These are phyloP conservation scores for Periconia sp. DNA, from an alignment of 2,329 filamentous ascomycete genomes.

Conservation along the genomic window DNA sequence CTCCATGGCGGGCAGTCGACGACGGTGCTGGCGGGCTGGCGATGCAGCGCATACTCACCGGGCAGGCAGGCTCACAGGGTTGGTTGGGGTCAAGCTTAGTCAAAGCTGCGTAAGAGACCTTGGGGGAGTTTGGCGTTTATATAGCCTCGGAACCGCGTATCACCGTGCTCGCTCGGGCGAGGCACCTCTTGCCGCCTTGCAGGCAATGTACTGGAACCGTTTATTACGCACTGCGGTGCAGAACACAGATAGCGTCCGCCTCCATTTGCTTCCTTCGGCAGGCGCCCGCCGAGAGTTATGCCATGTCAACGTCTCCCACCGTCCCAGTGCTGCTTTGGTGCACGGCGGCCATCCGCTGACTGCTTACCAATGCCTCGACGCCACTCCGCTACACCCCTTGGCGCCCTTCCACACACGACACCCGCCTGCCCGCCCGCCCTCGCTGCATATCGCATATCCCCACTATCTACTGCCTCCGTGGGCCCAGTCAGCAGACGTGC, in stretches of 20 bases:
- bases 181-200: conserved; percentile 2
- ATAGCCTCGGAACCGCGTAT: background rate
- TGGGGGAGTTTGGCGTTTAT: conserved; percentile 7
- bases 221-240: conserved; percentile 1
- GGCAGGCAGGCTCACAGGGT: conserved; percentile 9
- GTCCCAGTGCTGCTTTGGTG: too few relatives aligned
- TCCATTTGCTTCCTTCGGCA: conserved; percentile 3
- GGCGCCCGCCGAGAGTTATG: background rate
- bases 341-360: background rate
- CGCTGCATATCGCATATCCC: too few relatives aligned
- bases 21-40: background rate
- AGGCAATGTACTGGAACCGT: background rate
- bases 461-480: too few relatives aligned
- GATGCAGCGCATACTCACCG: conserved; percentile 11
- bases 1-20: background rate
- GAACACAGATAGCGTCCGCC: background rate
- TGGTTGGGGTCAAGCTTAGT: conserved; percentile 17
- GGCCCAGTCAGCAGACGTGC: too few relatives aligned
- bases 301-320: too few relatives aligned
- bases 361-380: conserved; percentile 1
- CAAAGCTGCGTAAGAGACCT: conserved; percentile 23
- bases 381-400: too few relatives aligned
- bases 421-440: too few relatives aligned
- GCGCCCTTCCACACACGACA: too few relatives aligned
- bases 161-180: background rate